Conservation (phyloP, 305 asterid genomes). For the Ruellia speciosa region DNA sequence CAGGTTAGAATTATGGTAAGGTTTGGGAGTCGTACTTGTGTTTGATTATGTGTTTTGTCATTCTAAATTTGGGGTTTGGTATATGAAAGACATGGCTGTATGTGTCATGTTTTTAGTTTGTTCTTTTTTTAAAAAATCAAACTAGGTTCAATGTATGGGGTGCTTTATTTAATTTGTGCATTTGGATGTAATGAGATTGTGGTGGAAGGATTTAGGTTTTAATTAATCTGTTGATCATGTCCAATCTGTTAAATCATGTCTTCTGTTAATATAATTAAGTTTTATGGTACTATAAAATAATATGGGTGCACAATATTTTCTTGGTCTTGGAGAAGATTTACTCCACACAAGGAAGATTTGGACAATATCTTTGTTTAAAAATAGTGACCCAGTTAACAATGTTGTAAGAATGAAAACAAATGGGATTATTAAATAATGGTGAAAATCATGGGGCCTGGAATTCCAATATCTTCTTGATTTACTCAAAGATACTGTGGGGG, state of each 20-base stretch:
- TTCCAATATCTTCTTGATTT: too few species aligned
- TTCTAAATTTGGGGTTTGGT: slow-evolving; percentile 27
- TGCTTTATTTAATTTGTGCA: slow-evolving; percentile 8
- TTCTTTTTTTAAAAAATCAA: background rate
- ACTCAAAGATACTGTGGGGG: too few species aligned
- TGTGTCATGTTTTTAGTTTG: slow-evolving; percentile 22
- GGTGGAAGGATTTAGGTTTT: slow-evolving; percentile 22
- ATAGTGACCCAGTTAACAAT: background rate
- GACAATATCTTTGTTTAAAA: slow-evolving; percentile 13
- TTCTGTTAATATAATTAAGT: too few species aligned
- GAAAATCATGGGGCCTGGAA: background rate
- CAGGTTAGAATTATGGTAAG: slow-evolving; percentile 23
- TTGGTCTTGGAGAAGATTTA: slow-evolving; percentile 27
- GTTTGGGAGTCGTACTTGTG: slow-evolving; percentile 18
- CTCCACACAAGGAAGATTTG: slow-evolving; percentile 30
- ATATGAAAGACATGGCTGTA: slow-evolving; percentile 28
- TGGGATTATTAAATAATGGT: background rate
- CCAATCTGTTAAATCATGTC: too few species aligned
- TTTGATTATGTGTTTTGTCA: background rate
- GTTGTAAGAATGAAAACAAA: too few species aligned
- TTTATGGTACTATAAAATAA: background rate
- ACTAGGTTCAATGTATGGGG: slow-evolving; percentile 17
- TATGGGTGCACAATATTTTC: slow-evolving; percentile 4
- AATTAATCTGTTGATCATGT: background rate
- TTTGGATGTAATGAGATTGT: slow-evolving; percentile 24